These are phyloP conservation scores for Zalaria sp. DNA, from an alignment of 2,329 filamentous ascomycete species.

Conservation along the genomic window DNA sequence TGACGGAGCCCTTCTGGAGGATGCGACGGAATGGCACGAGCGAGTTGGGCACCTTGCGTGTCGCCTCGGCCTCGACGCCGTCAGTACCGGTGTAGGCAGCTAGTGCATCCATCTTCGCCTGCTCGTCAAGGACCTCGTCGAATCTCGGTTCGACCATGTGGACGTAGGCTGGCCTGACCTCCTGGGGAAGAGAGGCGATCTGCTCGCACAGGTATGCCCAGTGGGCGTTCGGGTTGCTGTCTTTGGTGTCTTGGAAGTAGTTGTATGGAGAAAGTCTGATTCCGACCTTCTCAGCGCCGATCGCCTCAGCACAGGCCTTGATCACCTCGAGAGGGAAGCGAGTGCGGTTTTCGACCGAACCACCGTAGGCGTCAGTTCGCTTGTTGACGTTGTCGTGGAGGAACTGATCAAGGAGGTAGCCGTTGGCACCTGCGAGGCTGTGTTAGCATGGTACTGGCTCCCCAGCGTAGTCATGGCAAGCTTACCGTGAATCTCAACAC, in stretches of 20 bases:
- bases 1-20: slow-evolving; percentile 12
- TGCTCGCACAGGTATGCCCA: slow-evolving; percentile 42
- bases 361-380: slow-evolving; percentile 32
- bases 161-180: slow-evolving; percentile 41
- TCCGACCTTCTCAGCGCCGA: slow-evolving; percentile 33
- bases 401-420: slow-evolving; percentile 50
- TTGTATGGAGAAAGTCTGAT: slow-evolving; percentile 48
- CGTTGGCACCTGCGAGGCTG: slow-evolving; percentile 9
- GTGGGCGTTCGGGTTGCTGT: slow-evolving; percentile 45
- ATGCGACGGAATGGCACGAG: slow-evolving; percentile 10
- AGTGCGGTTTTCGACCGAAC: slow-evolving; percentile 30
- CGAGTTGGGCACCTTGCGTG: slow-evolving; percentile 6
- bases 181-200: slow-evolving; percentile 20
- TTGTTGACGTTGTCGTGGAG: slow-evolving; percentile 43
- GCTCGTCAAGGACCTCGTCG: slow-evolving; percentile 19
- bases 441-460: not conserved
- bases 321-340: slow-evolving; percentile 38
- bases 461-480: not conserved
- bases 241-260: slow-evolving; percentile 45
- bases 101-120: slow-evolving; percentile 12
- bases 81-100: slow-evolving; percentile 5
- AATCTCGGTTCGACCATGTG: slow-evolving; percentile 46
- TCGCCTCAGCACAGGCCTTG: slow-evolving; percentile 29
- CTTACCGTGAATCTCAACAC: slow-evolving; percentile 33
- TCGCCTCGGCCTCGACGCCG: slow-evolving; percentile 19